phyloP scores from a whole-genome alignment of 768 basidiomycete species.

The Kwoniella shandongensis region DNA sequence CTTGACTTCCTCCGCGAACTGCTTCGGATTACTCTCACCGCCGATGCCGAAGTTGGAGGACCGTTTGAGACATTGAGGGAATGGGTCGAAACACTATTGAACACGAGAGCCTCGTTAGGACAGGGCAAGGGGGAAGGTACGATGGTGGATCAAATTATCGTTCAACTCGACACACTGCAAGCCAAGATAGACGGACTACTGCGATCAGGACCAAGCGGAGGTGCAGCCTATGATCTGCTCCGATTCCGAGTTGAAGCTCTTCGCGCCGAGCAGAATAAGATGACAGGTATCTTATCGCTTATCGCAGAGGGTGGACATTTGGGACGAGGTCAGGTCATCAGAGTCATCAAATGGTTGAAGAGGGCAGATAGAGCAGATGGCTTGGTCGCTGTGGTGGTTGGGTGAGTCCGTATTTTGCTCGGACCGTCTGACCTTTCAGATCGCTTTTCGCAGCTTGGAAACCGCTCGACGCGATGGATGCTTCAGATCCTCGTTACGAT shows the following conservation, averaged over 20 bases:
- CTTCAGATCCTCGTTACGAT: slow-evolving; percentile 26
- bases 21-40: slow-evolving; percentile 26
- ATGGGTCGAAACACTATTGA: slow-evolving; percentile 33
- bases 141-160: slow-evolving; percentile 40
- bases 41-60: slow-evolving; percentile 21
- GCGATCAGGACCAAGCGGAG: slow-evolving; percentile 13
- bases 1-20: slow-evolving; percentile 39
- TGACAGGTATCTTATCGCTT: slow-evolving; percentile 27
- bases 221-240: slow-evolving; percentile 31
- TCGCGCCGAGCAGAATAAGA: slow-evolving; percentile 38
- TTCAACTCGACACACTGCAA: slow-evolving; percentile 36
- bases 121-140: slow-evolving; percentile 34
- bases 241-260: slow-evolving; percentile 33
- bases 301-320: slow-evolving; percentile 35
- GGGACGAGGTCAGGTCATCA: slow-evolving; percentile 41
- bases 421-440: slow-evolving; percentile 5
- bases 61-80: slow-evolving; percentile 33
- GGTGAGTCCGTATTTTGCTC: slow-evolving; percentile 21
- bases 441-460: slow-evolving; percentile 26
- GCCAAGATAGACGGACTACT: slow-evolving; percentile 20
- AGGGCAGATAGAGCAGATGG: slow-evolving; percentile 35
- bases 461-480: slow-evolving; percentile 30
- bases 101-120: slow-evolving; percentile 20
- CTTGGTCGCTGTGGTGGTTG: slow-evolving; percentile 25
- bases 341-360: slow-evolving; percentile 45